Evolutionary conservation across 2,329 filamentous ascomycete genomes (phyloP).

Genomic region (Phoma sp.): DNA sequence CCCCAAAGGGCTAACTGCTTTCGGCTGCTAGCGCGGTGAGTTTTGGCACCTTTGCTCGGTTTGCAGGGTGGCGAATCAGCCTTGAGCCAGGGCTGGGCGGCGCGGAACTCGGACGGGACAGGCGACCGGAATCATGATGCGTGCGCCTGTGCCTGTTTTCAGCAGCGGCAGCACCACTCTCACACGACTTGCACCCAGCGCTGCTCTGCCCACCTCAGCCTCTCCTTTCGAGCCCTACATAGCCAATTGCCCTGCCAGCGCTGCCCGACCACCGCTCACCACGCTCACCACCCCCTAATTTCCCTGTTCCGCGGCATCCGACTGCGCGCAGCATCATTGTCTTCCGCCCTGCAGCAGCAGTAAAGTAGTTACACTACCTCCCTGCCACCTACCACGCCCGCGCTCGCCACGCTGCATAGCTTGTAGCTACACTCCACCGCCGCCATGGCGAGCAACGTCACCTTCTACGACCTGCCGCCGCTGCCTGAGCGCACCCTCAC

Average conservation of each 20-base stretch:
- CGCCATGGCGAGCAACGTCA: slow-evolving; percentile 48
- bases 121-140: slow-evolving; percentile 29
- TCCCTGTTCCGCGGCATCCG: slow-evolving; percentile 38
- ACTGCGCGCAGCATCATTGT: slow-evolving; percentile 6
- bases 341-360: slow-evolving; percentile 11
- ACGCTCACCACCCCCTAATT: slow-evolving; percentile 32
- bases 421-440: slow-evolving; percentile 12
- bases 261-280: slow-evolving; percentile 9
- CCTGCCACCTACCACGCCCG: background rate
- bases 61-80: slow-evolving; percentile 8
- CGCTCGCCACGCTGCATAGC: slow-evolving; percentile 4
- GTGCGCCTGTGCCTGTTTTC: slow-evolving; percentile 20
- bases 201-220: slow-evolving; percentile 41
- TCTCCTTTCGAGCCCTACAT: slow-evolving; percentile 34
- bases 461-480: slow-evolving; percentile 73
- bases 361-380: background rate
- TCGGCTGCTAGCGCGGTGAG: slow-evolving; percentile 7
- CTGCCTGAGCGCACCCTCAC: slow-evolving; percentile 80
- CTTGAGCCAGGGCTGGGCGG: slow-evolving; percentile 2
- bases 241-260: slow-evolving; percentile 2
- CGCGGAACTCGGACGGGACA: slow-evolving; percentile 2
- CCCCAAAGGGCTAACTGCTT: slow-evolving; percentile 4
- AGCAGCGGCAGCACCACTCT: slow-evolving; percentile 35
- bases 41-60: background rate
- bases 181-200: slow-evolving; percentile 33